These are phyloP conservation scores for Mangifera indica DNA, from an alignment of 345 rosid species.

Conservation along the genomic window DNA sequence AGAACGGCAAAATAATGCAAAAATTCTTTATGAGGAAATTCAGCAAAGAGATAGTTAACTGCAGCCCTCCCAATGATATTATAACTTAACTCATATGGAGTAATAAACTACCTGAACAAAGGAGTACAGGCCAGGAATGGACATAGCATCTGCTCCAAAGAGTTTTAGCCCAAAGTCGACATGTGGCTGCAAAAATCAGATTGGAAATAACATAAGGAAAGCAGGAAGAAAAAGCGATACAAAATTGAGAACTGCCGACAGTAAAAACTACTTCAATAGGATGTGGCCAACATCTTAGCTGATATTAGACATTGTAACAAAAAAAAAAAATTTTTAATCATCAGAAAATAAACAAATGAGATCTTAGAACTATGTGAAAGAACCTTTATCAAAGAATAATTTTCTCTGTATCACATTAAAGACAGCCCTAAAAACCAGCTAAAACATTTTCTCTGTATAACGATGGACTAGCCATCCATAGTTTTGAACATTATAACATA, in stretches of 20 bases:
- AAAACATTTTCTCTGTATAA: neutral
- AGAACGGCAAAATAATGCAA: neutral
- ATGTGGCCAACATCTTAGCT: neutral
- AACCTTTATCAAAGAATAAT: too few species aligned
- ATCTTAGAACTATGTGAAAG: neutral
- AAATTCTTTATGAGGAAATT: neutral
- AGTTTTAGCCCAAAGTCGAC: slow-evolving; percentile 91
- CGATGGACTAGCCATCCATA: neutral
- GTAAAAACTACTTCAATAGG: neutral
- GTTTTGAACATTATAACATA: slow-evolving; percentile 24
- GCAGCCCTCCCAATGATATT: neutral
- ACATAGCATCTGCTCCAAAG: slow-evolving; percentile 89
- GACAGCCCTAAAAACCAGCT: neutral
- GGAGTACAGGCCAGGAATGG: slow-evolving; percentile 85
- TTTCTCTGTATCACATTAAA: neutral
- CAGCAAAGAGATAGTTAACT: neutral
- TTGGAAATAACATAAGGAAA: slow-evolving; percentile 1
- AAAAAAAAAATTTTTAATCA: neutral
- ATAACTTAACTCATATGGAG: neutral
- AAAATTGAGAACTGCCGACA: neutral
- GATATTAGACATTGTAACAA: neutral
- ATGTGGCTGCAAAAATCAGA: slow-evolving; percentile 65
- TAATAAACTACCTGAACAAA: slow-evolving; percentile 63
- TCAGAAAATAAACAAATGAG: neutral
- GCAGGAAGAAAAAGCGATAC: neutral